Evolutionary conservation across 768 basidiomycete genomes (phyloP), one percentile per base, ranked within the genome.

Genomic region (Phaeolepiota aurea): DNA sequence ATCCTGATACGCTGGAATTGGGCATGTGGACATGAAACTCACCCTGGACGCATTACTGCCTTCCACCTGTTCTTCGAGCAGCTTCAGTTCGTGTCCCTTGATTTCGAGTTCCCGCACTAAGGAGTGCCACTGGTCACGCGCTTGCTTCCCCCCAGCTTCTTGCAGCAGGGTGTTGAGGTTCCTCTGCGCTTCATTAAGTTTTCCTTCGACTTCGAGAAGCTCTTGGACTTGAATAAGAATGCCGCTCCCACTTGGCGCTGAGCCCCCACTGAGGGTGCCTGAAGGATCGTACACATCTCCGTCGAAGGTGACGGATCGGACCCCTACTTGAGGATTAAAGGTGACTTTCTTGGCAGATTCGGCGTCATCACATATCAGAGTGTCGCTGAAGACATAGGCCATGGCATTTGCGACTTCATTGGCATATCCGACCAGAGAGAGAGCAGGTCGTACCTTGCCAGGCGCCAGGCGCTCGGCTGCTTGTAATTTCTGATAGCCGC

Each of bases 221-320:
- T 90, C 82, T 55, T 94, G 91, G 0, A 92, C 90, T 48, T 80
- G 79, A 38, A 94, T 63, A 13, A 98, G 66, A 2, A 83, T 67
- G 1, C 87, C 85, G 21, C 72, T 79, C 16, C 79, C 70, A 45
- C 67, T 82, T 0, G 92, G 88, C 0, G 90, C 81, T 1, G 90
- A 77, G 1, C 96, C 96, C 3, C 96, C 96, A 14, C 82, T 88
- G 14, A 99, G 76, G 0, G 87, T 93, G 4, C 94, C 94, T 5
- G 86, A 85, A 2, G 96, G 94, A 47, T 99, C 96, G 58, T 99
- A 98, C 9, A 96, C 78, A 53, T 98, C 96, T 2, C 96, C 96
- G 2, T 89, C 83, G 15, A 96, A 69, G 4, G 96, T 99, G 35
- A 98, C 92, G 7, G 88, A 92, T 38, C 81, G 81, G 37, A 87